Base-by-base conservation (phyloP, 1,284 basidiomycete genomes). In the Inonotus obliquus region DNA sequence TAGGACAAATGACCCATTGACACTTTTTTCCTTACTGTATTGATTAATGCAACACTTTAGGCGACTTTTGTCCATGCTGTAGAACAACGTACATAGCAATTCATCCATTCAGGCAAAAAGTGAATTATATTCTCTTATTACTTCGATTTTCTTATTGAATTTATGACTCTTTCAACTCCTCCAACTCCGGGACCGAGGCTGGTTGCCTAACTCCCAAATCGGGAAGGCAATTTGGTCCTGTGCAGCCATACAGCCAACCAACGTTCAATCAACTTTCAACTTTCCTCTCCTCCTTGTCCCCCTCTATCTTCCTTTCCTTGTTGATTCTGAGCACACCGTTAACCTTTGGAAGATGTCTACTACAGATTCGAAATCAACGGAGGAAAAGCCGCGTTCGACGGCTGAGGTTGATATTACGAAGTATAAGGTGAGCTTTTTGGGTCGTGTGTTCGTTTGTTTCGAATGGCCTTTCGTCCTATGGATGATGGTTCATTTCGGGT, bases 361-460 rank as follows among this genome's bases (percentile, higher is more conserved):
- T 21, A 23, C 56, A n/a, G 57, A 59, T 9, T 41, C 58, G 21
- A 60, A 60, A 49, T 69, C 73, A 35, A 81, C 80, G 61, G 79
- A 77, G 67, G 81, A 83, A 68, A 69, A 69, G 56, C 69, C 77
- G 14, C 74, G 76, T 61, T 79, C 84, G 59, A 82, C 85, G 53
- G 77, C 81, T 32, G 86, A 89, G 72, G 81, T 77, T n/a, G 89
- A 92, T 75, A 74, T 91, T 69, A 91, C 89, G 19, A 92, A 92
- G 73, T 92, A 92, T 77, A 92, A 92, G 79, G 89, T 89, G 67
- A 64, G 75, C n/a, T n/a, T 66, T 45, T 44, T 27, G 10, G 7
- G 48, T 49, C 27, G 48, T 49, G 4, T 49, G 48, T 23, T 25
- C 53, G 14, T 21, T 38, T 27, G 9, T 48, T 52, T 14, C 25